Base-by-base conservation (phyloP, 768 basidiomycete species). In the Termitomyces sp. region DNA sequence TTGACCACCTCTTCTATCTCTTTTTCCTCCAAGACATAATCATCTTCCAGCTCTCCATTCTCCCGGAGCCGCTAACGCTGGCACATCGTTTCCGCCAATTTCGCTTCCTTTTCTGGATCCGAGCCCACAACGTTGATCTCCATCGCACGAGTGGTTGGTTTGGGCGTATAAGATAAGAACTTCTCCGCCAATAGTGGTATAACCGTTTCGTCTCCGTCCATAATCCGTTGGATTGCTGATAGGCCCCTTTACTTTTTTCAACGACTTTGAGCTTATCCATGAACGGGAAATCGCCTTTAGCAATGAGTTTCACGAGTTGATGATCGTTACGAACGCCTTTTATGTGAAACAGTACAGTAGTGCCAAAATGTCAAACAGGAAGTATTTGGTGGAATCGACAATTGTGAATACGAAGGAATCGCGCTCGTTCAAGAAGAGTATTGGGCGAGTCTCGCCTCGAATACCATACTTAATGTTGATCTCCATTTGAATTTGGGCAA, bases 401-500 rank as follows among this genome's bases (percentile, higher is more conserved):
- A 70, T 57, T 10, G 63, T 57, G 54, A 72, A 68, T 22, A 72
- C 56, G 48, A 72, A 65, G 26, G 50, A 37, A 8, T 65, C 39
- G 24, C 57, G 56, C 33, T 55, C 52, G 48, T 58, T 57, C 1
- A 65, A 68, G 66, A 67, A 76, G 42, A 75, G 65, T 12, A 76
- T 33, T 4, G 74, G 73, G 14, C 69, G 68, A 10, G 68, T 68
- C 49, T 72, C 69, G 18, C 74, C 74, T 0, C 63, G 68, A 27
- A 74, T 64, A 3, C 58, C 65, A 59, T 71, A 65, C 18, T 62
- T 60, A 22, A 76, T 64, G 57, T 72, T 75, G 20, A 72, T 63
- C n/a, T 70, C 56, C 69, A 72, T 69, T 51, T 74, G 69, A 48
- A 75, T 71, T 61, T 72, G 71, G 4, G 73, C 73, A 43, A 75